phyloP scores from a whole-genome alignment of 2,329 filamentous ascomycete species.

The Sclerotinia spermophila region DNA sequence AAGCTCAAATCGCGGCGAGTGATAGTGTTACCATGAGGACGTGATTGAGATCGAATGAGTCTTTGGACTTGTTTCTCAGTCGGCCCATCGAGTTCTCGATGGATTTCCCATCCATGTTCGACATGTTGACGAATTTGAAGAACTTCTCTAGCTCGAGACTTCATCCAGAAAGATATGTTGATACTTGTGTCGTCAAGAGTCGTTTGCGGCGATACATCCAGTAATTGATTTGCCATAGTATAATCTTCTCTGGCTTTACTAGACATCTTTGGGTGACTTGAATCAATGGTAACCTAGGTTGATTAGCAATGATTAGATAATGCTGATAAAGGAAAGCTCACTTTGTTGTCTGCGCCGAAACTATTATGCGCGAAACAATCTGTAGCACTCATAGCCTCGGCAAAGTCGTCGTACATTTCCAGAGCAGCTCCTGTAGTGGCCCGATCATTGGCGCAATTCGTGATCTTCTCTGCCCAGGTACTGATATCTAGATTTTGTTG shows the following conservation, averaged over 20 bases:
- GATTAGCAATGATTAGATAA: constrained; percentile 17
- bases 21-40: constrained; percentile 34
- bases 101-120: constrained; percentile 27
- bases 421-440: constrained; percentile 41
- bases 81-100: constrained; percentile 25
- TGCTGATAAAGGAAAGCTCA: constrained; percentile 20
- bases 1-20: constrained; percentile 51
- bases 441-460: constrained; percentile 19
- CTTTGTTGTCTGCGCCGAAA: constrained; percentile 32
- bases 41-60: constrained; percentile 26
- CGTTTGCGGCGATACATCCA: constrained; percentile 46
- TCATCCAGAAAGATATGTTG: constrained; percentile 33
- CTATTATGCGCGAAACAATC: constrained; percentile 49
- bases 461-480: constrained; percentile 39
- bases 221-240: constrained; percentile 49
- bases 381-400: constrained; percentile 60
- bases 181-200: constrained; percentile 24
- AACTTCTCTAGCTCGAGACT: constrained; percentile 31
- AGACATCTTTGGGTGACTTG: constrained; percentile 31
- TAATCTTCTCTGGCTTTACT: constrained; percentile 53
- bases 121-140: constrained; percentile 32
- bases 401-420: constrained; percentile 50
- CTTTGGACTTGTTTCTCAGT: constrained; percentile 29
- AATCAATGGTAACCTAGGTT: constrained; percentile 30
- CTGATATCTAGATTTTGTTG: constrained; percentile 42